Conservation (phyloP, 2,329 filamentous ascomycete genomes). For the Penicillium sp. region DNA sequence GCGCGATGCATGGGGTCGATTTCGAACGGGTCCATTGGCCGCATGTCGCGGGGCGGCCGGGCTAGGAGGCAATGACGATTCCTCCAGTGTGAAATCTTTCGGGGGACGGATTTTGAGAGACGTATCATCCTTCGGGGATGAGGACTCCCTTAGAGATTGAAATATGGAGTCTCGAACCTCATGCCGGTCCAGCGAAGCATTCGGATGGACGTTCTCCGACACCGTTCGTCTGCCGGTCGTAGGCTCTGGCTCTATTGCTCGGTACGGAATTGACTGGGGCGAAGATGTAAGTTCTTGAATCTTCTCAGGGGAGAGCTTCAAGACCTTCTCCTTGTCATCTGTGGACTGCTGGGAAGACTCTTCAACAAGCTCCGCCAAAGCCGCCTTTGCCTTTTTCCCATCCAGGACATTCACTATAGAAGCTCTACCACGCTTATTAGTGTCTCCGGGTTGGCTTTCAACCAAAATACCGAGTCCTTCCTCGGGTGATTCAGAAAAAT, state of each 20-base stretch:
- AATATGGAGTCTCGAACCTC: conserved; percentile 20
- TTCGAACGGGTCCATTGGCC: conserved; percentile 29
- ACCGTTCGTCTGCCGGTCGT: conserved; percentile 27
- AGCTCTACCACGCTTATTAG: conserved; percentile 21
- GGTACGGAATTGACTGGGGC: conserved; percentile 58
- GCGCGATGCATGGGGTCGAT: conserved; percentile 36
- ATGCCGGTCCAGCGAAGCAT: conserved; percentile 2
- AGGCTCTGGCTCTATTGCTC: conserved; percentile 37
- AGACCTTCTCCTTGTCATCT: conserved; percentile 43
- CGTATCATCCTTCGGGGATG: conserved; percentile 20
- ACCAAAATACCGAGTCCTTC: conserved; percentile 27
- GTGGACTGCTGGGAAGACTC: conserved; percentile 27
- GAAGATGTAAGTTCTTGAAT: conserved; percentile 60
- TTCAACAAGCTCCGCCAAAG: conserved; percentile 27
- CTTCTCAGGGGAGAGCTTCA: conserved; percentile 59
- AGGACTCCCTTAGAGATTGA: conserved; percentile 34
- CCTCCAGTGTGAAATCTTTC: conserved; percentile 33
- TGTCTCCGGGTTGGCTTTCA: conserved; percentile 13
- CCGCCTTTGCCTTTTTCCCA: conserved; percentile 28
- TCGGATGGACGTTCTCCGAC: conserved; percentile 24
- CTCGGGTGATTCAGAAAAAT: conserved; percentile 7
- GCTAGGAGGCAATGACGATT: conserved; percentile 26
- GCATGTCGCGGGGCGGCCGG: conserved; percentile 20
- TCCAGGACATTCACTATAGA: conserved; percentile 37
- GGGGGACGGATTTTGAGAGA: conserved; percentile 25